phyloP scores from a whole-genome alignment of 306 rosid species.

The Hylodesmum podocarpum region DNA sequence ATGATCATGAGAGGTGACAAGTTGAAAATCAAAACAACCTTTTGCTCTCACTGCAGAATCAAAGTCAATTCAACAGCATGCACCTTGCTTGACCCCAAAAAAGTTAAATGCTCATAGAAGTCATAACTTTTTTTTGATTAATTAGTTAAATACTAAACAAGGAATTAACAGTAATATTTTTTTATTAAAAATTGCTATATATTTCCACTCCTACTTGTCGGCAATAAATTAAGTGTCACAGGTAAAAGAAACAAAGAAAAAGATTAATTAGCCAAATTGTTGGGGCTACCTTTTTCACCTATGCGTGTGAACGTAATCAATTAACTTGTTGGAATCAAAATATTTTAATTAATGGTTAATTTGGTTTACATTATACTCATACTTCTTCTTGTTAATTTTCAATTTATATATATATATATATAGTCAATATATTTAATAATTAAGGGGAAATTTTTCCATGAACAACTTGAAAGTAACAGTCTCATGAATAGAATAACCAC shows the following conservation, averaged over 20 bases:
- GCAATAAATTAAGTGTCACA: neutral
- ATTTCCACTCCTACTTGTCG: neutral
- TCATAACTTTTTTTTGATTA: too few relatives aligned
- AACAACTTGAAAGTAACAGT: neutral
- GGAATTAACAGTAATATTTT: neutral
- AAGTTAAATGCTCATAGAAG: neutral
- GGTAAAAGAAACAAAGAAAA: neutral
- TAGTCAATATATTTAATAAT: neutral
- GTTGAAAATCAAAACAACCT: neutral
- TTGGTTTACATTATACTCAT: neutral
- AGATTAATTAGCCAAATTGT: neutral
- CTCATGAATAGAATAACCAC: neutral
- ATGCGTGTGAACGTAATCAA: neutral
- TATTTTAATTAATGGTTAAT: neutral
- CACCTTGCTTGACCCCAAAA: neutral
- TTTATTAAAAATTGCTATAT: too few relatives aligned
- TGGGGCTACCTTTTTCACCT: neutral
- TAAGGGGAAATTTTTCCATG: neutral
- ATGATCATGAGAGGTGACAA: neutral
- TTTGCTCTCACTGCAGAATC: neutral
- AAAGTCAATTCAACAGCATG: conserved; percentile 10
- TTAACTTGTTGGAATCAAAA: neutral
- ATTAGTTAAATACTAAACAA: neutral
- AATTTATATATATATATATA: too few relatives aligned
- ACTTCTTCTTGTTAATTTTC: neutral